phyloP scores from a whole-genome alignment of 345 rosid species.

The Camelina neglecta region DNA sequence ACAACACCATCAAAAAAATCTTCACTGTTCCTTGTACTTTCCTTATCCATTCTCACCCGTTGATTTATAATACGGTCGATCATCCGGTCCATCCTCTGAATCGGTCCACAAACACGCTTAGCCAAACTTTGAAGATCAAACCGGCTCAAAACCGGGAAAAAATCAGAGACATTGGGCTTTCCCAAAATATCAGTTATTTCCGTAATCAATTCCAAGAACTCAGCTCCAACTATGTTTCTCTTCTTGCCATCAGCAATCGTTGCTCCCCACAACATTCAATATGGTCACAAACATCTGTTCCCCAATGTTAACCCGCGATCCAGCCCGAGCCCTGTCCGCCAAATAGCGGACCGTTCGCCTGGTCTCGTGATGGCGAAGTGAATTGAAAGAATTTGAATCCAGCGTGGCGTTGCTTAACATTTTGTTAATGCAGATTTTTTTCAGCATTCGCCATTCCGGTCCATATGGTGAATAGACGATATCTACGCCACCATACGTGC shows the following conservation, averaged over 20 bases:
- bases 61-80: conserved; percentile 49
- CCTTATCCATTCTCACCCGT: conserved; percentile 29
- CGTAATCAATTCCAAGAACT: conserved; percentile 13
- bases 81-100: conserved; percentile 45
- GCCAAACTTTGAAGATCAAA: conserved; percentile 57
- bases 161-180: conserved; percentile 55
- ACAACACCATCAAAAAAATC: background rate
- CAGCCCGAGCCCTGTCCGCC: conserved; percentile 31
- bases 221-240: conserved; percentile 24
- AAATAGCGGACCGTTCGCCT: conserved; percentile 23
- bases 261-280: conserved; percentile 44
- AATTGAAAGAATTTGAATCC: conserved; percentile 25
- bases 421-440: conserved; percentile 36
- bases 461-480: background rate
- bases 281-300: conserved; percentile 44
- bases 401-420: conserved; percentile 44
- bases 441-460: conserved; percentile 35
- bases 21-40: background rate
- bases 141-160: conserved; percentile 52
- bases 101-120: conserved; percentile 42
- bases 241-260: conserved; percentile 33
- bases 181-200: conserved; percentile 14
- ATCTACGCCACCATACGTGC: background rate
- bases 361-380: conserved; percentile 24
- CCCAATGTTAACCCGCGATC: conserved; percentile 46